Base-by-base conservation (phyloP, 345 rosid genomes). In the Citrus australasica region DNA sequence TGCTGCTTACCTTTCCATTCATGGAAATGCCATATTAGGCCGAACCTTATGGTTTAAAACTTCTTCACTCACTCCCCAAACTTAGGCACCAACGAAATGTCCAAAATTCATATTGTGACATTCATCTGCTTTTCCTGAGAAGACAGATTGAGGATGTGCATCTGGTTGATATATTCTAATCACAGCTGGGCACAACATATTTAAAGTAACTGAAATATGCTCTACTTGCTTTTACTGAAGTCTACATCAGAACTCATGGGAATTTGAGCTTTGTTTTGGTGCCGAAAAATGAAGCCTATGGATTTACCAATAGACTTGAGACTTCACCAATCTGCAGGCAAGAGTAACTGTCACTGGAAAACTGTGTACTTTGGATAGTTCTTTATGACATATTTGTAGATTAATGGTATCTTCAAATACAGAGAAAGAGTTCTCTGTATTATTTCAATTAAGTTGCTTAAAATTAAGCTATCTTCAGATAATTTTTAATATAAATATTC, bases 21-120 rank as follows among this genome's bases (percentile, higher is more conserved):
- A 94, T 71, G 97, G 92, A 79, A 91, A 78, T 70, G 85, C 92
- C 59, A 91, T 94, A 56, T 68, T 91, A 79, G 95, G 98, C 69
- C 86, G 97, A 62, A 84, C 92, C 30, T 60, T 89, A 58, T 94
- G 97, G 98, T 84, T 78, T 81, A 89, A 84, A 82, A 87, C 92
- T 70, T 87, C 97, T 40, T 80, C 91, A 5, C 56, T 87, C 76
- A 38, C 90, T 22, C 89, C 85, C 25, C 87, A 87, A 76, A 81
- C 84, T 70, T 85, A 81, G 71, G 72, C 37, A 6, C 76, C 48
- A 25, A 71, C 48, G 24, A 32, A 48, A 67, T 69, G 27, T 67
- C 30, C 19, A 1, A 17, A 11, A 38, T 33, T 46, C 40, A 55
- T 42, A 11, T 55, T 19, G 37, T 62, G 40, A 40, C n/a, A 7